Percentiles rank a stretch among this genome's conserved stretches.
These are phyloP conservation scores for Melaleuca alternifolia DNA, from an alignment of 345 rosid genomes.

Conservation along the genomic window DNA sequence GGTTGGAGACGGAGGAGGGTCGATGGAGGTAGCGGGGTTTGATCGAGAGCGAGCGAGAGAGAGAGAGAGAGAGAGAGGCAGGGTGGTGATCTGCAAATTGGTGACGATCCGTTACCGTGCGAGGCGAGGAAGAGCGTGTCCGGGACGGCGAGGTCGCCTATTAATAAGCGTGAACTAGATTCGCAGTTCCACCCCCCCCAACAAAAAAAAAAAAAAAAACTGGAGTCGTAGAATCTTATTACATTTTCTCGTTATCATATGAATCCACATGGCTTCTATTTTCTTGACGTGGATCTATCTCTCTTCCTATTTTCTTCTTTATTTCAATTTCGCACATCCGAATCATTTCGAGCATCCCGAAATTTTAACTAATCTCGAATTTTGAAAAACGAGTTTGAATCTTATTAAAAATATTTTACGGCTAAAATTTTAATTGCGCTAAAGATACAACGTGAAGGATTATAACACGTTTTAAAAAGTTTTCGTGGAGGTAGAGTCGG, in stretches of 20 bases:
- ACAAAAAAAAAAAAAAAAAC: not conserved
- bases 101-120: not conserved
- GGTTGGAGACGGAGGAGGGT: not conserved
- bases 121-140: not conserved
- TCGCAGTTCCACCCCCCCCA: too few relatives aligned
- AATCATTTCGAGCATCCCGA: not conserved
- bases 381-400: not conserved
- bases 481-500: not conserved
- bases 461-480: too few relatives aligned
- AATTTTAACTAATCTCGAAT: not conserved
- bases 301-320: not conserved
- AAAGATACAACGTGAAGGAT: too few relatives aligned
- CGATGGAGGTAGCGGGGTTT: not conserved
- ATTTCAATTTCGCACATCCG: not conserved
- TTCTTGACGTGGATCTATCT: not conserved
- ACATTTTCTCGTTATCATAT: not conserved
- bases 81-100: not conserved
- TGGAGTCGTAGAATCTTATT: not conserved
- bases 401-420: too few relatives aligned
- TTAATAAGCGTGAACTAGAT: not conserved
- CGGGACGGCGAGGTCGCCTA: not conserved
- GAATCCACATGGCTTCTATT: not conserved
- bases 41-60: not conserved
- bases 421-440: too few relatives aligned
- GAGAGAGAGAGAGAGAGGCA: not conserved